A percentile compares a stretch with the other conserved stretches of the same genome.
phyloP scores from a whole-genome alignment of 2,329 filamentous ascomycete genomes.

The Ascochyta viciae-villosae region DNA sequence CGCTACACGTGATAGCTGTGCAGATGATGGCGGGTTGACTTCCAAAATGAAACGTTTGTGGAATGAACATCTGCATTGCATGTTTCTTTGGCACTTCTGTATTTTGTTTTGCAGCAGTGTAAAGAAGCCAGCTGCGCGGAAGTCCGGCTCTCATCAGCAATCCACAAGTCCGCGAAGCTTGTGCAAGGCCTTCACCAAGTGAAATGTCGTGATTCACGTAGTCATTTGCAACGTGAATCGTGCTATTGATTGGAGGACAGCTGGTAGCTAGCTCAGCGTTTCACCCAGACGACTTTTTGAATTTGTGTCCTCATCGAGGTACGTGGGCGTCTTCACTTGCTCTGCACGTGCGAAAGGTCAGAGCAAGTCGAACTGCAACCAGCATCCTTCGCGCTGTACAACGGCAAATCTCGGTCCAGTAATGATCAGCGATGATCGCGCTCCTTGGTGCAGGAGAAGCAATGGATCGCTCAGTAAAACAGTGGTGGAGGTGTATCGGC shows the following conservation, averaged over 20 bases:
- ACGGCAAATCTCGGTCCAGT: constrained; percentile 34
- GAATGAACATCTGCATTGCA: background rate
- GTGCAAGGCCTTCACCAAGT: constrained; percentile 18
- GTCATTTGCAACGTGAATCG: background rate
- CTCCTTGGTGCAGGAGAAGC: constrained; percentile 25
- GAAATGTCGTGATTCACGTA: background rate
- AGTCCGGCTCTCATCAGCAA: background rate
- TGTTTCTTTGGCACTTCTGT: constrained; percentile 10
- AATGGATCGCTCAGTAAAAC: constrained; percentile 22
- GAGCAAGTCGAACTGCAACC: constrained; percentile 25
- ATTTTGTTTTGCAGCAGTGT: constrained; percentile 21
- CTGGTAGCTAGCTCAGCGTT: background rate
- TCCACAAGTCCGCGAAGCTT: constrained; percentile 9
- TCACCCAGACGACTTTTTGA: constrained; percentile 4
- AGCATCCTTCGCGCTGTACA: constrained; percentile 26
- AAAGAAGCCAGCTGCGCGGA: constrained; percentile 7
- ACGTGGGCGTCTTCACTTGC: constrained; percentile 19
- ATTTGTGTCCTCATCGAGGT: constrained; percentile 17
- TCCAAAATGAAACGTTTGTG: constrained; percentile 1
- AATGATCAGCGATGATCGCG: constrained; percentile 36
- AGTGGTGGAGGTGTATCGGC: constrained; percentile 41
- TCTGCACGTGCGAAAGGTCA: constrained; percentile 32
- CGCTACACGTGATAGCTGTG: constrained; percentile 21
- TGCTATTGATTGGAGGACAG: background rate
- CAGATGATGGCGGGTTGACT: constrained; percentile 19